Conservation (phyloP, 2,329 filamentous ascomycete species). For the Claviceps spartinae region DNA sequence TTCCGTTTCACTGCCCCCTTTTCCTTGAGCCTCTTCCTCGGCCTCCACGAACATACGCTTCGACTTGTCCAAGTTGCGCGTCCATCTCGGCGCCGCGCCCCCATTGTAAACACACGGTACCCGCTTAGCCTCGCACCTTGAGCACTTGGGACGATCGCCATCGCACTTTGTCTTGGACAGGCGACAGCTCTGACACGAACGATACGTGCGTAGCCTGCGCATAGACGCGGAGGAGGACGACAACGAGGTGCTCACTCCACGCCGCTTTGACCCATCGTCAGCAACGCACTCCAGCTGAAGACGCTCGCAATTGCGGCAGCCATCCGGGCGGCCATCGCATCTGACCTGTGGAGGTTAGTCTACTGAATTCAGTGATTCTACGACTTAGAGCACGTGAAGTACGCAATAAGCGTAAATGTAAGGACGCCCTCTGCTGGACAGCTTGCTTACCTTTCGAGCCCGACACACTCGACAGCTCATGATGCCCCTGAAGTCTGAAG, state of each 20-base stretch:
- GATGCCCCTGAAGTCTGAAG: not conserved
- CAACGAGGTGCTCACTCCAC: conserved; percentile 14
- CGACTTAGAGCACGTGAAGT: not conserved
- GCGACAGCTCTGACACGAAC: conserved; percentile 25
- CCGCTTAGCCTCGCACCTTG: conserved; percentile 20
- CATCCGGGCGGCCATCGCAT: conserved; percentile 27
- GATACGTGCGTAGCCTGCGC: conserved; percentile 27
- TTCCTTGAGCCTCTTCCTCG: not conserved
- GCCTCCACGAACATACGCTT: not conserved
- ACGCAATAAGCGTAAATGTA: too few relatives aligned
- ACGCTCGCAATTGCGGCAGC: conserved; percentile 29
- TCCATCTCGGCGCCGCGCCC: conserved; percentile 23
- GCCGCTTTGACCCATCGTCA: conserved; percentile 18
- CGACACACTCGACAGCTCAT: conserved; percentile 27
- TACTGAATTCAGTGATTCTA: not conserved
- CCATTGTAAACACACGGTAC: conserved; percentile 26
- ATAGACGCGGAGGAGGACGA: conserved; percentile 17
- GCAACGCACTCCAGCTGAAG: conserved; percentile 28
- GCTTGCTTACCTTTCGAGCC: conserved; percentile 23
- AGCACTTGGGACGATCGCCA: conserved; percentile 25
- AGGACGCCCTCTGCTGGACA: too few relatives aligned
- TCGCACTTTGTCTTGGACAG: conserved; percentile 29
- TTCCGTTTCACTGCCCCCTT: not conserved
- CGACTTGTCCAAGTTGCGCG: conserved; percentile 17
- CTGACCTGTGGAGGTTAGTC: conserved; percentile 20